Evolutionary conservation across 2,329 filamentous ascomycete species (phyloP).

Genomic region (Ophiognomonia clavigignenti-juglandacearum): DNA sequence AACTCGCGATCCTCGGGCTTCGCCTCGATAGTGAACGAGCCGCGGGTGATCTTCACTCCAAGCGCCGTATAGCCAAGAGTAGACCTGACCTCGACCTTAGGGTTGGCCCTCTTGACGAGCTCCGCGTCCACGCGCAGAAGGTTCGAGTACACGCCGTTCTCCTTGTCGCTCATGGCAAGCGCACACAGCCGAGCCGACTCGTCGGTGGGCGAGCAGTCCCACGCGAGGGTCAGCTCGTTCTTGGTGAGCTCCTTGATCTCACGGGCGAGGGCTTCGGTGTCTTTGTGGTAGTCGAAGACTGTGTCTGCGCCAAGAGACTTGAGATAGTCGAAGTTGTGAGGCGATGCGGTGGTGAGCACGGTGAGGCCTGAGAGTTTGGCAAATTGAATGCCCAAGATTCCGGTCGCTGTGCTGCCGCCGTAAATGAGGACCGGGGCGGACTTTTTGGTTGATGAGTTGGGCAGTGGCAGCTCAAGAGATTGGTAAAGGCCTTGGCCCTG

Average conservation of each 20-base stretch:
- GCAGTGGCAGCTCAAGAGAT: conserved; percentile 39
- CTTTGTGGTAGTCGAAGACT: conserved; percentile 15
- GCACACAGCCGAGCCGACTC: conserved; percentile 6
- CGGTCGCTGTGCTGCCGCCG: conserved; percentile 46
- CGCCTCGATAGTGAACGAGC: conserved; percentile 2
- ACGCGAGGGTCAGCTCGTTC: conserved; percentile 8
- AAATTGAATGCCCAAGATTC: conserved; percentile 41
- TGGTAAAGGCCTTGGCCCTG: conserved; percentile 45
- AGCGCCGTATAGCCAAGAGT: conserved; percentile 29
- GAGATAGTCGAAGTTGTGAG: conserved; percentile 17
- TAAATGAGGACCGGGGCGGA: conserved; percentile 28
- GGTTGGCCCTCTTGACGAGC: conserved; percentile 33
- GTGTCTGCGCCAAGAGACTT: conserved; percentile 14
- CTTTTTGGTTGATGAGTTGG: conserved; percentile 26
- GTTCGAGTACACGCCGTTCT: neutral
- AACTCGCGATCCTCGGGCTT: conserved; percentile 26
- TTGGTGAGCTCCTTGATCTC: conserved; percentile 2
- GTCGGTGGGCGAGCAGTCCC: conserved; percentile 15
- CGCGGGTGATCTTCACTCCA: conserved; percentile 24
- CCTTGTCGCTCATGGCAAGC: conserved; percentile 3
- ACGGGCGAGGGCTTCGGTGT: conserved; percentile 3
- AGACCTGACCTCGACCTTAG: conserved; percentile 20
- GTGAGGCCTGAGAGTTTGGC: conserved; percentile 30
- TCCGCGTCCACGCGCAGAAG: conserved; percentile 1
- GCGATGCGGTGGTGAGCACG: conserved; percentile 32